phyloP scores from a whole-genome alignment of 495 filamentous ascomycete genomes.

The Aspergillus kassunensis region DNA sequence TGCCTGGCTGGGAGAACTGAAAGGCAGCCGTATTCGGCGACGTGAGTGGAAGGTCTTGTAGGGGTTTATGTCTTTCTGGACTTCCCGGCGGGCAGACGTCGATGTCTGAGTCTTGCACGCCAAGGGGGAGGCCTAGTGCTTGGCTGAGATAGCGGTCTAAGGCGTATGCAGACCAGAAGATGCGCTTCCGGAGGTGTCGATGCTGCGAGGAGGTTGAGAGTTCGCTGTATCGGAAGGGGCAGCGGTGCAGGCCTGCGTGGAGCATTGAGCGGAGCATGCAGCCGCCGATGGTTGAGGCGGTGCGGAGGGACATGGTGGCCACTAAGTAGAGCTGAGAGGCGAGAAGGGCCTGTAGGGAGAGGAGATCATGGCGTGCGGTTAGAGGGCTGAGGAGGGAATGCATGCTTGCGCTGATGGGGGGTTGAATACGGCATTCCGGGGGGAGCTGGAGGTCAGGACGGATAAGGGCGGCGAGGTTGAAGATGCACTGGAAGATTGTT shows the following conservation, averaged over 20 bases:
- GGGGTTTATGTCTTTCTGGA: slow-evolving; percentile 28
- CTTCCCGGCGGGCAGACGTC: slow-evolving; percentile 37
- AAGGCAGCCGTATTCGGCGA: too few species aligned
- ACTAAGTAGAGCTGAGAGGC: slow-evolving; percentile 38
- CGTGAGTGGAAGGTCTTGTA: background rate
- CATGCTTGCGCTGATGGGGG: slow-evolving; percentile 25
- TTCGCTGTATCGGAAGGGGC: slow-evolving; percentile 40
- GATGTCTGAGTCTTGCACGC: slow-evolving; percentile 42
- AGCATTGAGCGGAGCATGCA: slow-evolving; percentile 39
- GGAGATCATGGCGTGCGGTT: slow-evolving; percentile 31
- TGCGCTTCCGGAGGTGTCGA: slow-evolving; percentile 38
- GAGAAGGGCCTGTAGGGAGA: slow-evolving; percentile 36
- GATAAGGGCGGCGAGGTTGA: slow-evolving; percentile 33
- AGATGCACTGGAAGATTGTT: slow-evolving; percentile 36
- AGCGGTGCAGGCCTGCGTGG: slow-evolving; percentile 40
- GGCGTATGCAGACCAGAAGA: slow-evolving; percentile 51
- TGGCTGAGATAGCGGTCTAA: slow-evolving; percentile 48
- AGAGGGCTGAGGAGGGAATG: slow-evolving; percentile 27
- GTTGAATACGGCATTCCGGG: slow-evolving; percentile 25
- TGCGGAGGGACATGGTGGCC: slow-evolving; percentile 36
- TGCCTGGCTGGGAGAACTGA: too few species aligned
- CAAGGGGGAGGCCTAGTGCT: slow-evolving; percentile 41
- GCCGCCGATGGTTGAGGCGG: slow-evolving; percentile 37
- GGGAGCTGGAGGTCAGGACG: slow-evolving; percentile 26
- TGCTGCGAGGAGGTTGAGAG: slow-evolving; percentile 33